Evolutionary conservation across 257 asterid species (phyloP).

Genomic region (Nicotiana tabacum): DNA sequence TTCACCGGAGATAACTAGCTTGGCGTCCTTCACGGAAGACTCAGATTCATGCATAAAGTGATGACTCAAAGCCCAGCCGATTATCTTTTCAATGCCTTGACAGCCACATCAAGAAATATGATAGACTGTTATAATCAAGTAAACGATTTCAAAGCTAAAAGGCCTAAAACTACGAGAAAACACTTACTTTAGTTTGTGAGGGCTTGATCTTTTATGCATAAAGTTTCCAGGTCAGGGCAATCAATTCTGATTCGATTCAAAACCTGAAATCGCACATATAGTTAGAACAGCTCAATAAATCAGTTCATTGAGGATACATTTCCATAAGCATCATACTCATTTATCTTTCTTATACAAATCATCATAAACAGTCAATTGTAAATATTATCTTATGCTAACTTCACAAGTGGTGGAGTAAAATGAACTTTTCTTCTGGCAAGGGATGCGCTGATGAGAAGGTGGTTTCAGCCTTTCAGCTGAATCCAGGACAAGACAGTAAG

Average conservation of each 20-base stretch:
- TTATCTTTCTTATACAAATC: constrained; percentile 3
- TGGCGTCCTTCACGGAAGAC: constrained; percentile 35
- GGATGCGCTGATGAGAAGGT: background rate
- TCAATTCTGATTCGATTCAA: constrained; percentile 55
- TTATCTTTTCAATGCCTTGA: constrained; percentile 63
- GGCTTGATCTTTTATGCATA: constrained; percentile 78
- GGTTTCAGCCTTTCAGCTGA: background rate
- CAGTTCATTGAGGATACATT: constrained; percentile 8
- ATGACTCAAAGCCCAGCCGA: constrained; percentile 88
- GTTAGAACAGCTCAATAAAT: background rate
- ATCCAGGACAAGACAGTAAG: background rate
- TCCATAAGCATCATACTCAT: background rate
- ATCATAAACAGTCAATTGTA: background rate
- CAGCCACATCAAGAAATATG: constrained; percentile 16
- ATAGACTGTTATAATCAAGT: constrained; percentile 15
- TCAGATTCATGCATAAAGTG: constrained; percentile 67
- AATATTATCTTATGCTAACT: background rate
- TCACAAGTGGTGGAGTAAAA: background rate
- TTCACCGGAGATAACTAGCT: constrained; percentile 55
- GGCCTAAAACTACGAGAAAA: constrained; percentile 10
- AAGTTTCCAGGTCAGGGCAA: constrained; percentile 67
- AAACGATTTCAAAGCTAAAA: constrained; percentile 8
- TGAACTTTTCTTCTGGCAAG: background rate
- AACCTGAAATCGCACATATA: constrained; percentile 28
- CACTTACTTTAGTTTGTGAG: constrained; percentile 73